Evolutionary conservation across 495 filamentous ascomycete species (phyloP).

Genomic region (Pseudotulostoma volvatum): DNA sequence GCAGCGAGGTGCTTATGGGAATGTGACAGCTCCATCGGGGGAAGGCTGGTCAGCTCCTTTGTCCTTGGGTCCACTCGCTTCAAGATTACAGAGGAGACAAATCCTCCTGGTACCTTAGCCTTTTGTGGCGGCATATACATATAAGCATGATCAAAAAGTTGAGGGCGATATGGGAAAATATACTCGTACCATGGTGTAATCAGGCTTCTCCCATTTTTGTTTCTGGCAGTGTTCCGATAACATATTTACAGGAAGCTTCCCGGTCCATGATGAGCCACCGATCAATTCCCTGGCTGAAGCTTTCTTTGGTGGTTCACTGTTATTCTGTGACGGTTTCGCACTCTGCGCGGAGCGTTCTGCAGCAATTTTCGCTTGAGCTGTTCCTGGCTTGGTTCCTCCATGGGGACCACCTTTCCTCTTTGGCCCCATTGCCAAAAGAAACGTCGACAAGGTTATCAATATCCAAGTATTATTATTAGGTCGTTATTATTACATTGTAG

Average conservation of each 20-base stretch:
- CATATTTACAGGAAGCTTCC: slow-evolving; percentile 85
- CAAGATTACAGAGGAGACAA: slow-evolving; percentile 62
- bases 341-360: slow-evolving; percentile 16
- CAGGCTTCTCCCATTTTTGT: slow-evolving; percentile 86
- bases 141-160: not conserved
- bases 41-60: slow-evolving; percentile 49
- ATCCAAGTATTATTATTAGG: too few relatives aligned
- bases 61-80: slow-evolving; percentile 71
- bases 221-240: slow-evolving; percentile 90
- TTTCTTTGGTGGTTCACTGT: slow-evolving; percentile 47
- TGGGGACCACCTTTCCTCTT: slow-evolving; percentile 29
- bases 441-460: too few relatives aligned
- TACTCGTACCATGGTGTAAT: slow-evolving; percentile 55
- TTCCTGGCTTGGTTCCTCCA: slow-evolving; percentile 28
- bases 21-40: slow-evolving; percentile 67
- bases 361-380: slow-evolving; percentile 30
- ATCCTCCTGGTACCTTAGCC: slow-evolving; percentile 43
- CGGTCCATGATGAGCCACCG: slow-evolving; percentile 92
- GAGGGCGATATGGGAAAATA: not conserved
- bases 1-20: slow-evolving; percentile 48
- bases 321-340: slow-evolving; percentile 17
- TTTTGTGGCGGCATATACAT: slow-evolving; percentile 10
- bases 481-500: too few relatives aligned
- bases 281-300: slow-evolving; percentile 77
- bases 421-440: too few relatives aligned